These are phyloP conservation scores for Penicillium cataractarum DNA, from an alignment of 495 filamentous ascomycete species.

Conservation along the genomic window DNA sequence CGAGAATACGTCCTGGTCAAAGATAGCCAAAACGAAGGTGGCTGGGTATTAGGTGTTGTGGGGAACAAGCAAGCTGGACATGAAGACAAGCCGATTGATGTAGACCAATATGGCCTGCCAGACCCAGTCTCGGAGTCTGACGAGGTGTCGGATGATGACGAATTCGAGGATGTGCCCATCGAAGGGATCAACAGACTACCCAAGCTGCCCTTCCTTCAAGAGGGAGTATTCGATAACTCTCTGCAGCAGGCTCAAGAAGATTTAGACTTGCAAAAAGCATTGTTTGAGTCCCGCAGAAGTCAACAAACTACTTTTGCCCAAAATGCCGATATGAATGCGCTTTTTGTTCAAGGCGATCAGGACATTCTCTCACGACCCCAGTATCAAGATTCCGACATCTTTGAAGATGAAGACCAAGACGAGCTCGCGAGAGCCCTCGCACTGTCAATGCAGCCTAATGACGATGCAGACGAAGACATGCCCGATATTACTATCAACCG, in stretches of 20 bases:
- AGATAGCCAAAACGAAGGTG: constrained; percentile 91
- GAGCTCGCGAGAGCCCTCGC: constrained; percentile 82
- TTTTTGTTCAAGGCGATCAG: constrained; percentile 65
- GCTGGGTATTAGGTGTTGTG: constrained; percentile 96
- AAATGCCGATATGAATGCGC: constrained; percentile 55
- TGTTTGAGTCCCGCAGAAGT: constrained; percentile 39
- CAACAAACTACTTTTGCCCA: background rate
- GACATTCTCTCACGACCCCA: constrained; percentile 29
- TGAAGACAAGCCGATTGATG: constrained; percentile 82
- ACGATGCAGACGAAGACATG: constrained; percentile 37
- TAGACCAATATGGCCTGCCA: constrained; percentile 67
- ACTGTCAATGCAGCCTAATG: constrained; percentile 64
- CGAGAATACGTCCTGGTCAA: constrained; percentile 95
- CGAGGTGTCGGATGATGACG: constrained; percentile 61
- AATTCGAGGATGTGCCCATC: constrained; percentile 94
- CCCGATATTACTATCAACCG: constrained; percentile 40
- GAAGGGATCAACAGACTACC: constrained; percentile 91
- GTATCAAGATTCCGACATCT: constrained; percentile 41
- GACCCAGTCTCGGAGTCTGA: constrained; percentile 54
- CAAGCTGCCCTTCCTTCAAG: constrained; percentile 53
- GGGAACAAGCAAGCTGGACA: constrained; percentile 77
- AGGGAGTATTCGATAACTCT: constrained; percentile 45
- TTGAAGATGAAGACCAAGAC: constrained; percentile 64
- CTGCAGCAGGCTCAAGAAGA: constrained; percentile 43
- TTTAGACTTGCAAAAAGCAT: constrained; percentile 43